Percentiles rank a stretch among this genome's conserved stretches.
Conservation (phyloP, 2,329 filamentous ascomycete species). For the Claviceps sp. region DNA sequence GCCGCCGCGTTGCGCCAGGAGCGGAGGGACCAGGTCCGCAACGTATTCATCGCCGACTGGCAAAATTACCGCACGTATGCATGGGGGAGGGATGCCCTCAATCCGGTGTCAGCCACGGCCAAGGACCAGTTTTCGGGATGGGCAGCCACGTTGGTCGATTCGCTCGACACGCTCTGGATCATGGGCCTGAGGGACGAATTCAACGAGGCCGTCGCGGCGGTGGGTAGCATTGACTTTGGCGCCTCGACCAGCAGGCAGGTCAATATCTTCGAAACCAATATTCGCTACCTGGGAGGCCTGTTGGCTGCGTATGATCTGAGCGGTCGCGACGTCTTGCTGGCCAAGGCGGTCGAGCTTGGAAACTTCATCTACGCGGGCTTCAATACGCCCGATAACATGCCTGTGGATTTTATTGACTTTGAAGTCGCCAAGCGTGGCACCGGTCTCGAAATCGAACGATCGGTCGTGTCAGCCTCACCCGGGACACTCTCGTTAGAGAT, state of each 20-base stretch:
- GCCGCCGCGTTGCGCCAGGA: not conserved
- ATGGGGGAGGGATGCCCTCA: slow-evolving; percentile 51
- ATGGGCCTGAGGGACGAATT: slow-evolving; percentile 56
- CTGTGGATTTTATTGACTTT: slow-evolving; percentile 36
- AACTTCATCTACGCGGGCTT: slow-evolving; percentile 53
- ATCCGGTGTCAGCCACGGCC: slow-evolving; percentile 37
- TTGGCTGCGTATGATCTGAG: slow-evolving; percentile 58
- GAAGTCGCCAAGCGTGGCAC: slow-evolving; percentile 22
- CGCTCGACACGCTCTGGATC: slow-evolving; percentile 60
- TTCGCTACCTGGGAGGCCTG: slow-evolving; percentile 57
- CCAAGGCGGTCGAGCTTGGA: slow-evolving; percentile 49
- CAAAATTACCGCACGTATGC: slow-evolving; percentile 47
- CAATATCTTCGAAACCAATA: slow-evolving; percentile 59
- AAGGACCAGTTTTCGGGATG: slow-evolving; percentile 51
- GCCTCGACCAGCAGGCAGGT: slow-evolving; percentile 32
- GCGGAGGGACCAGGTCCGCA: not conserved
- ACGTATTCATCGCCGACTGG: slow-evolving; percentile 9
- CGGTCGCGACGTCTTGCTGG: slow-evolving; percentile 38
- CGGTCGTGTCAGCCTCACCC: slow-evolving; percentile 30
- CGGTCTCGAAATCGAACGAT: slow-evolving; percentile 19
- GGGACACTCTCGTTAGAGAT: slow-evolving; percentile 63
- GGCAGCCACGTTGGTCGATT: slow-evolving; percentile 55
- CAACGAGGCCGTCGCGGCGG: slow-evolving; percentile 44
- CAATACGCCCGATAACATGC: slow-evolving; percentile 56
- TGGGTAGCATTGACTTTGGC: slow-evolving; percentile 47